Evolutionary conservation across 2,329 filamentous ascomycete genomes (phyloP).

Genomic region (Curvularia sp.): DNA sequence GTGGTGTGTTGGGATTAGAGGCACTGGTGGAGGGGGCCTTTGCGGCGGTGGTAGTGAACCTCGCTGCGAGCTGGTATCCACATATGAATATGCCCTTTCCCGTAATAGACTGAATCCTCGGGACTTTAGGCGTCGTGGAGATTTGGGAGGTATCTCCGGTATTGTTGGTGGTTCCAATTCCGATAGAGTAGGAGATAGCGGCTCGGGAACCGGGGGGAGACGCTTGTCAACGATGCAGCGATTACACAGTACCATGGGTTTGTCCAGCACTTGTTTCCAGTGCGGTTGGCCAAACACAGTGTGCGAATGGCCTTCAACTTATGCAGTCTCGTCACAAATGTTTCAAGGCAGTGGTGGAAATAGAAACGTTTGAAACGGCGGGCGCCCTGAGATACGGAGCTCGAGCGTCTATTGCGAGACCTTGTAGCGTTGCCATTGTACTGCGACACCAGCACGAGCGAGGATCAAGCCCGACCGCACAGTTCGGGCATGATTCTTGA

Average conservation of each 20-base stretch:
- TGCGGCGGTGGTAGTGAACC: not conserved
- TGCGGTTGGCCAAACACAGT: not conserved
- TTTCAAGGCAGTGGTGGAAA: constrained; percentile 12
- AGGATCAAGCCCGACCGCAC: not conserved
- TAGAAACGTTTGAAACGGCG: constrained; percentile 14
- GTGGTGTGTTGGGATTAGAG: not conserved
- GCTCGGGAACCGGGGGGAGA: constrained; percentile 2
- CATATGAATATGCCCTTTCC: not conserved
- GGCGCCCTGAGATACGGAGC: constrained; percentile 6
- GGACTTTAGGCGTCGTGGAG: not conserved
- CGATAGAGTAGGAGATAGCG: not conserved
- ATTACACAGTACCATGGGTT: constrained; percentile 17
- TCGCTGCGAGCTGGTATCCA: not conserved
- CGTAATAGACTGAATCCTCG: not conserved
- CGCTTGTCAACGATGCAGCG: constrained; percentile 11
- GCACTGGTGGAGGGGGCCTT: not conserved
- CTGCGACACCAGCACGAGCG: not conserved
- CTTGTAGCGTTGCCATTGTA: not conserved
- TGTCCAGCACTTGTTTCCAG: constrained; percentile 6
- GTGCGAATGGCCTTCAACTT: constrained; percentile 2
- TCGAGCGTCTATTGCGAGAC: not conserved
- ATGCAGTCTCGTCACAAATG: constrained; percentile 2
- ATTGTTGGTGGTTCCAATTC: not conserved
- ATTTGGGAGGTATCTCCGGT: not conserved
- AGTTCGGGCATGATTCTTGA: not conserved